phyloP scores from a whole-genome alignment of 106 monocot species.

The Allium fistulosum region DNA sequence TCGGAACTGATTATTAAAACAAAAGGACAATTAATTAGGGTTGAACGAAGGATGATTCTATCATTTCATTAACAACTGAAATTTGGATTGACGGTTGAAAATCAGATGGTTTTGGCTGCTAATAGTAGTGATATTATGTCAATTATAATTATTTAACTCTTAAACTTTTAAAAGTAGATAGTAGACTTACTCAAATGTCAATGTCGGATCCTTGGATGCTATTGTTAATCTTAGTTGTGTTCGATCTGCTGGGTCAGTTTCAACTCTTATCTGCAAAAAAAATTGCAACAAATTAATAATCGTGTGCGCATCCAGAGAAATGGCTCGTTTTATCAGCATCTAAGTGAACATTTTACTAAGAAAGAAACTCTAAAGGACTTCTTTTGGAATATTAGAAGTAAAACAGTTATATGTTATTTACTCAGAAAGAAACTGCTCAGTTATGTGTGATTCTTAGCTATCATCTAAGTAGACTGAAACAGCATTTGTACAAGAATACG shows the following conservation, averaged over 20 bases:
- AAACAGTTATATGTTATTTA: not conserved
- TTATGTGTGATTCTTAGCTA: not conserved
- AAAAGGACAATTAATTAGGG: not conserved
- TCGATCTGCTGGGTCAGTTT: conserved; percentile 94
- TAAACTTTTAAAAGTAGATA: not conserved
- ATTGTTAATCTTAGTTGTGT: conserved; percentile 91
- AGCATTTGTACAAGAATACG: not conserved
- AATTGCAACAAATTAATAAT: not conserved
- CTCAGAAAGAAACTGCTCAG: too few relatives aligned
- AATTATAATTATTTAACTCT: not conserved
- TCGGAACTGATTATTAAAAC: too few relatives aligned
- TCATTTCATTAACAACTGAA: not conserved
- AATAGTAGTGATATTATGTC: not conserved
- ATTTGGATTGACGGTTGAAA: not conserved
- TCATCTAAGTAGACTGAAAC: not conserved
- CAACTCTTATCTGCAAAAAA: conserved; percentile 66
- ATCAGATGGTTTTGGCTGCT: not conserved
- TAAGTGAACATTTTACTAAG: not conserved
- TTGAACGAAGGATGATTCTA: not conserved
- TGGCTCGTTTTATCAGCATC: not conserved
- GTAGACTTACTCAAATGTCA: conserved; percentile 80
- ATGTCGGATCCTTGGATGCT: conserved; percentile 65
- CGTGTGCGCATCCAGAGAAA: not conserved
- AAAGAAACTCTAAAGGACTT: not conserved
- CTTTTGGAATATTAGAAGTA: not conserved